A percentile compares a stretch with the other conserved stretches of the same genome.
These are phyloP conservation scores for Pseudogymnoascus sp. DNA, from an alignment of 2,329 filamentous ascomycete genomes.

Conservation along the genomic window DNA sequence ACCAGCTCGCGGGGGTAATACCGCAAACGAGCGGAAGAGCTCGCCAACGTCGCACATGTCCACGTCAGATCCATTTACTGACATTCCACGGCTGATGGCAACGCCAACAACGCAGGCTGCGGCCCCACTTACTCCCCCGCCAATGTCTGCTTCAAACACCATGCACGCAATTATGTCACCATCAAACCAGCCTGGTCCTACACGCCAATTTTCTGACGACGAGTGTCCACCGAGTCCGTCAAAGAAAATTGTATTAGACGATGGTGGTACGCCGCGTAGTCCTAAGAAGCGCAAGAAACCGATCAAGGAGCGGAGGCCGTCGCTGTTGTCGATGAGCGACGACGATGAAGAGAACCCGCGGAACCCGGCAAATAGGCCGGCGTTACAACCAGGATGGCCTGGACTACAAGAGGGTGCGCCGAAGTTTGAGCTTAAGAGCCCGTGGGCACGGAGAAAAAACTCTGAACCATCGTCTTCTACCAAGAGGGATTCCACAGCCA, in stretches of 20 bases:
- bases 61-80: neutral
- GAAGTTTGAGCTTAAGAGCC: neutral
- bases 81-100: neutral
- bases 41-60: neutral
- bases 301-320: neutral
- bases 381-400: neutral
- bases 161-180: conserved; percentile 10
- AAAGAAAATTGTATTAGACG: neutral
- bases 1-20: neutral
- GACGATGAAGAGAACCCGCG: neutral
- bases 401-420: neutral
- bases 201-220: neutral
- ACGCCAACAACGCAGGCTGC: neutral
- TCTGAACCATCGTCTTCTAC: neutral
- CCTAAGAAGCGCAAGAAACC: neutral
- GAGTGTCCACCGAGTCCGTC: neutral
- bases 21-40: neutral
- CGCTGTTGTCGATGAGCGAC: neutral
- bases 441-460: neutral
- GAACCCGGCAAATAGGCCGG: neutral
- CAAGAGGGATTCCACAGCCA: neutral
- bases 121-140: conserved; percentile 5
- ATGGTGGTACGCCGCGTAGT: conserved; percentile 11
- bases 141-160: neutral
- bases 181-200: conserved; percentile 7